Base-by-base conservation (phyloP, 192 early-diverging fungal genomes). In the Coemansia sp. region DNA sequence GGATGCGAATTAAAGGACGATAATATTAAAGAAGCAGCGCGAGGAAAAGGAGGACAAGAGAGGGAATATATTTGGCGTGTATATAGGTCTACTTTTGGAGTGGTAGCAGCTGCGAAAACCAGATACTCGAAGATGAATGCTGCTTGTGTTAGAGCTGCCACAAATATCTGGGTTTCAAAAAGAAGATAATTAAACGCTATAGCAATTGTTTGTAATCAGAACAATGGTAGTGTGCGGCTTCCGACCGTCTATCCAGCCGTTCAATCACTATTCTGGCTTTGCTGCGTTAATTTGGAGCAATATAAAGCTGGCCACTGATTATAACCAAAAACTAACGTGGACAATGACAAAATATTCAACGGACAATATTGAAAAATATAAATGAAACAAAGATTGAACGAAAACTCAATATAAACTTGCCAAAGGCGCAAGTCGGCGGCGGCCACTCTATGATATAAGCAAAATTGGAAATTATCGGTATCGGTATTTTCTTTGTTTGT, bases 401-500 rank as follows among this genome's bases (percentile, higher is more conserved):
- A n/a, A 29, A 55, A 55, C 21, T 10, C 8, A 51, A 51, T 19
- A n/a, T 15, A 49, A 52, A 52, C 17, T 23, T 52, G 50, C 22
- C 50, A 52, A 52, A 52, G 19, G 21, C 22, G 50, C 50, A 19
- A 19, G 50, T 23, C 50, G 6, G 17, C 19, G 50, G 50, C 17
- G 9, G 19, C 22, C 21, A 21, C 22, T 19, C 23, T 53, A 23
- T 53, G 23, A 53, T 53, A 53, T 53, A 53, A 21, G 22, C 21
- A 53, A 25, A 6, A 22, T 27, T 14, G 17, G 3, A 23, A 53
- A 53, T 53, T 53, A 14, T 56, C 17, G 54, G n/a, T 56, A 56
- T 56, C 23, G 11, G 32, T 45, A 45, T 12, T 45, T 45, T 35
- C 32, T 56, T 56, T 56, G 54, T 56, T 56, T 56, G 54, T 56